phyloP scores from a whole-genome alignment of 2,329 filamentous ascomycete genomes.

The Aspergillus tubingensis region DNA sequence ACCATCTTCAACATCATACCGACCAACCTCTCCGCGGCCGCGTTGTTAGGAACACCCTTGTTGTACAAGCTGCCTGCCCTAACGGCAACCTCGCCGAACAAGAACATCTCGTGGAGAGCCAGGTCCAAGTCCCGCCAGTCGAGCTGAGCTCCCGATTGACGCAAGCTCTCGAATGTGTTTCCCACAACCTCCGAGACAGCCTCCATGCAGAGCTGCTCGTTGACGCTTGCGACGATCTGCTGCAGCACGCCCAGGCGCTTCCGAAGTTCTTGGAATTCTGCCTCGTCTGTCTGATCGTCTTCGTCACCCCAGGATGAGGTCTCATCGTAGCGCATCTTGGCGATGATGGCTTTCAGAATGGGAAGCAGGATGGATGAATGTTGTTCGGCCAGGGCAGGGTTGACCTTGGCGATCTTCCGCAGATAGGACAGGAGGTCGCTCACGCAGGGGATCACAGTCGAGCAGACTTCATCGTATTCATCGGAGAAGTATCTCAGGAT shows the following conservation, averaged over 20 bases:
- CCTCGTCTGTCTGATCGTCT: slow-evolving; percentile 93
- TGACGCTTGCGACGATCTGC: slow-evolving; percentile 86
- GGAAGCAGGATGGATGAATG: slow-evolving; percentile 83
- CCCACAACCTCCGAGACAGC: slow-evolving; percentile 86
- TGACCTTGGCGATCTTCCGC: slow-evolving; percentile 70
- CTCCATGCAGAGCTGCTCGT: slow-evolving; percentile 85
- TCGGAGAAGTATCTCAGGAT: slow-evolving; percentile 94
- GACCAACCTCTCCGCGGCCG: slow-evolving; percentile 77
- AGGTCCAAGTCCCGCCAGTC: slow-evolving; percentile 96
- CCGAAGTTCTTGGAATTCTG: slow-evolving; percentile 92
- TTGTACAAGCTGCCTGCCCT: slow-evolving; percentile 82
- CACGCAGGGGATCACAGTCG: slow-evolving; percentile 88
- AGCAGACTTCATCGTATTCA: slow-evolving; percentile 97
- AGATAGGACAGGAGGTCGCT: slow-evolving; percentile 91
- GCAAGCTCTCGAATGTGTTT: slow-evolving; percentile 78
- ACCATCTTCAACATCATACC: slow-evolving; percentile 97
- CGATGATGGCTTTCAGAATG: slow-evolving; percentile 86
- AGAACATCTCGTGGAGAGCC: slow-evolving; percentile 89
- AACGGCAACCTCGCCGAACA: slow-evolving; percentile 93
- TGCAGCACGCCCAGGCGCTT: slow-evolving; percentile 88
- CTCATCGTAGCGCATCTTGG: slow-evolving; percentile 97
- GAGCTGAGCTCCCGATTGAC: slow-evolving; percentile 70
- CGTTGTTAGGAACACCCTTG: slow-evolving; percentile 78
- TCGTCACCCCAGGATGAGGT: slow-evolving; percentile 91
- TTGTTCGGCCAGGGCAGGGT: slow-evolving; percentile 65